Conservation (phyloP, 768 basidiomycete genomes). For the Russula griseocarnosa region DNA sequence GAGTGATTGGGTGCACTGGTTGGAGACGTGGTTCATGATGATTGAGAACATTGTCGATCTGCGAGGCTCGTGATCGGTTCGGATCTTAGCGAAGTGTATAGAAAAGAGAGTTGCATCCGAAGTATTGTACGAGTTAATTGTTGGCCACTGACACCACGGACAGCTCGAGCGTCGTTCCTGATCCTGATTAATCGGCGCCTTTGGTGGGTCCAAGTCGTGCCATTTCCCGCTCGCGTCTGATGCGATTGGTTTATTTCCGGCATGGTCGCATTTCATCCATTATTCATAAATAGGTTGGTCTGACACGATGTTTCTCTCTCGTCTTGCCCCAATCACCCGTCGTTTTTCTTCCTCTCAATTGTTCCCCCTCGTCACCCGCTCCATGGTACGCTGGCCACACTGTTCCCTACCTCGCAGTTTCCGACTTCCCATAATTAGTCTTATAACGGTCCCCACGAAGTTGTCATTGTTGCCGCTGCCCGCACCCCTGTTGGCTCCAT, state of each 20-base stretch:
- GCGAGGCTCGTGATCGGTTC: constrained; percentile 32
- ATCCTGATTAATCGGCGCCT: constrained; percentile 19
- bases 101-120: neutral
- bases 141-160: neutral
- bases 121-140: neutral
- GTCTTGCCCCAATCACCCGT: constrained; percentile 42
- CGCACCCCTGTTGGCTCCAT: constrained; percentile 94
- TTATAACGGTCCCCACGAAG: constrained; percentile 58
- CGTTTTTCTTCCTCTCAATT: constrained; percentile 36
- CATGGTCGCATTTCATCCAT: constrained; percentile 23
- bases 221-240: constrained; percentile 19
- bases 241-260: constrained; percentile 29
- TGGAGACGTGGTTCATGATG: constrained; percentile 78
- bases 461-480: constrained; percentile 88
- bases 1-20: constrained; percentile 44
- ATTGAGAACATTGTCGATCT: constrained; percentile 58
- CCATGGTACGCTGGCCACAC: constrained; percentile 30
- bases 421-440: constrained; percentile 30
- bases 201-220: constrained; percentile 25
- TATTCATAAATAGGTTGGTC: constrained; percentile 4
- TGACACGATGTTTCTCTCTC: constrained; percentile 19
- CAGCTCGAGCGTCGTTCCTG: neutral
- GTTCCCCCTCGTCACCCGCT: constrained; percentile 31
- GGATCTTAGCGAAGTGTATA: constrained; percentile 8
- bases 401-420: neutral